Conservation (phyloP, 306 rosid genomes). For the Malus fusca region DNA sequence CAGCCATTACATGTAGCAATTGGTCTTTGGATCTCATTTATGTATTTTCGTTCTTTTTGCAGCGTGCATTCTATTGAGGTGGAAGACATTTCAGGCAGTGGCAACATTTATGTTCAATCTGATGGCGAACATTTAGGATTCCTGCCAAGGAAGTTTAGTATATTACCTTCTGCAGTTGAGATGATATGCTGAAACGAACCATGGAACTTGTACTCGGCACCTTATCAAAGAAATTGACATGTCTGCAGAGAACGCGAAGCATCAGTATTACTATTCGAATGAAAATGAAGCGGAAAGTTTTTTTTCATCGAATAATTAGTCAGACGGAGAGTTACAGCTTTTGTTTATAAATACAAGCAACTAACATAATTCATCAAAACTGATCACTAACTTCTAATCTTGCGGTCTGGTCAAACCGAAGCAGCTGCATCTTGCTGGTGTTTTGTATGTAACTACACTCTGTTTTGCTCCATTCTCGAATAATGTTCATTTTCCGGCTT, state of each 20-base stretch:
- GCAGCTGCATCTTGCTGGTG: not conserved
- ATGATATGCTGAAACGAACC: slow-evolving; percentile 56
- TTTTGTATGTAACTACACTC: not conserved
- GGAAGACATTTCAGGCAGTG: slow-evolving; percentile 57
- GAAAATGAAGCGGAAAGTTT: not conserved
- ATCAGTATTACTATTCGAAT: not conserved
- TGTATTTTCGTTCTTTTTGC: slow-evolving; percentile 3
- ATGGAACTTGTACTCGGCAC: not conserved
- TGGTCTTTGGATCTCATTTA: not conserved
- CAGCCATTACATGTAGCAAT: not conserved
- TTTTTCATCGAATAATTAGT: not conserved
- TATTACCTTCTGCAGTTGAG: slow-evolving; percentile 73
- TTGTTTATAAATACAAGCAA: not conserved
- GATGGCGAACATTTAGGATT: slow-evolving; percentile 92
- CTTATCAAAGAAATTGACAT: not conserved
- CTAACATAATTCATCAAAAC: not conserved
- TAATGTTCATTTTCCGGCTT: not conserved
- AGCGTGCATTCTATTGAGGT: slow-evolving; percentile 70
- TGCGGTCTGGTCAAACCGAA: not conserved
- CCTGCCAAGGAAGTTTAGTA: slow-evolving; percentile 66
- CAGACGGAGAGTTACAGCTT: not conserved
- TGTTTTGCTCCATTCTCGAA: not conserved
- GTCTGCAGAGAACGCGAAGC: not conserved
- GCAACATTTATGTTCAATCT: slow-evolving; percentile 65
- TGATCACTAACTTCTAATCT: not conserved